phyloP scores from a whole-genome alignment of 108 stramenopile species.

The Cyclostephanos tholiformis region DNA sequence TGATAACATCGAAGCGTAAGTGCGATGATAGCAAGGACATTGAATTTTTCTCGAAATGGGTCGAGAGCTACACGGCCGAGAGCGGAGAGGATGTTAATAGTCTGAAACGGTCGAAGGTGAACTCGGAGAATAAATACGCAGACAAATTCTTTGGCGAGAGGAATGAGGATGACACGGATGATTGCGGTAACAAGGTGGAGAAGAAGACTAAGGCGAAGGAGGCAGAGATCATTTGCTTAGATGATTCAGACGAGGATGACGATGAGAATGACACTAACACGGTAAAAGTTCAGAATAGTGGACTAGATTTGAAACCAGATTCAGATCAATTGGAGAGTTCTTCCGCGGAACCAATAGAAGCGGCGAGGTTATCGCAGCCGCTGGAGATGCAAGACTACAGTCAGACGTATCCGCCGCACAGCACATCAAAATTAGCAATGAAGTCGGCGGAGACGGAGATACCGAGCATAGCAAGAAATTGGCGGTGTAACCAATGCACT shows the following conservation, averaged over 20 bases:
- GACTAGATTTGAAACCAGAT: neutral
- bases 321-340: neutral
- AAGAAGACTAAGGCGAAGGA: constrained; percentile 12
- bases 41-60: neutral
- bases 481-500: constrained; percentile 50
- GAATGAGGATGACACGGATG: neutral
- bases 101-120: constrained; percentile 5
- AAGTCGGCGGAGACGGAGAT: neutral
- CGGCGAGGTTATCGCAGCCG: neutral
- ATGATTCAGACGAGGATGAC: constrained; percentile 43
- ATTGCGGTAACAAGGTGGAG: constrained; percentile 1
- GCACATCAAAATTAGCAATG: neutral
- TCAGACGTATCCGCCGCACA: neutral
- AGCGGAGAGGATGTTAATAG: neutral
- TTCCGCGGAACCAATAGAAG: neutral
- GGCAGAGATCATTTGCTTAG: constrained; percentile 37
- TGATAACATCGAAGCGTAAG: neutral
- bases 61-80: neutral
- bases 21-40: neutral
- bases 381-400: neutral
- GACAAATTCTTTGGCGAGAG: constrained; percentile 2
- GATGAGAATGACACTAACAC: constrained; percentile 10
- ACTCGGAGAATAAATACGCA: neutral
- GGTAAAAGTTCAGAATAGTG: neutral
- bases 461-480: constrained; percentile 1